Conservation (phyloP, 2,329 filamentous ascomycete genomes). For the Apiospora hydei region DNA sequence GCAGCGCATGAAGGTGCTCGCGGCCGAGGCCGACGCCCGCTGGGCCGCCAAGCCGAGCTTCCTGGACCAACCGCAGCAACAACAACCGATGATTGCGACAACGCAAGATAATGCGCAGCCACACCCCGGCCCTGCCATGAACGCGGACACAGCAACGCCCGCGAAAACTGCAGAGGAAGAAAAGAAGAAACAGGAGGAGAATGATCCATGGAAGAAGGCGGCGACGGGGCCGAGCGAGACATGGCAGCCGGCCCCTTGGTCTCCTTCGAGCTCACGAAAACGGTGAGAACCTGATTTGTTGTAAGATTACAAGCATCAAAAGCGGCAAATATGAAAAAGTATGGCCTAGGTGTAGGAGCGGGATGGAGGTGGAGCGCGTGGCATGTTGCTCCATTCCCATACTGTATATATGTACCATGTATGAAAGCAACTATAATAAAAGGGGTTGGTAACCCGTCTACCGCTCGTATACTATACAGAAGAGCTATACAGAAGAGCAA, state of each 20-base stretch:
- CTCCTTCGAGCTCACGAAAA: constrained; percentile 50
- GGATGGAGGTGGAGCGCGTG: background rate
- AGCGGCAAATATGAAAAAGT: too few species aligned
- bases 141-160: background rate
- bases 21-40: constrained; percentile 67
- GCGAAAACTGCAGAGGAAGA: background rate
- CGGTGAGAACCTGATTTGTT: constrained; percentile 37
- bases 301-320: constrained; percentile 16
- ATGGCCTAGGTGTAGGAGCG: background rate
- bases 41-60: constrained; percentile 66
- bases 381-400: background rate
- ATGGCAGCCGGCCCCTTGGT: constrained; percentile 74
- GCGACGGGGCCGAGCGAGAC: constrained; percentile 62
- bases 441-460: background rate
- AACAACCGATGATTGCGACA: constrained; percentile 29
- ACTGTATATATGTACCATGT: constrained; percentile 18
- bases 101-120: constrained; percentile 26
- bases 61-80: constrained; percentile 33
- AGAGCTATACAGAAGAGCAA: background rate
- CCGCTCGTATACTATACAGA: background rate
- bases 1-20: constrained; percentile 61
- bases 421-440: constrained; percentile 14
- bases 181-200: constrained; percentile 28
- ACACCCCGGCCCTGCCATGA: background rate
- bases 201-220: constrained; percentile 67